Evolutionary conservation across 75 land plant genomes (phyloP), one percentile per base, ranked within the genome.

Genomic region (Pinus tabuliformis): DNA sequence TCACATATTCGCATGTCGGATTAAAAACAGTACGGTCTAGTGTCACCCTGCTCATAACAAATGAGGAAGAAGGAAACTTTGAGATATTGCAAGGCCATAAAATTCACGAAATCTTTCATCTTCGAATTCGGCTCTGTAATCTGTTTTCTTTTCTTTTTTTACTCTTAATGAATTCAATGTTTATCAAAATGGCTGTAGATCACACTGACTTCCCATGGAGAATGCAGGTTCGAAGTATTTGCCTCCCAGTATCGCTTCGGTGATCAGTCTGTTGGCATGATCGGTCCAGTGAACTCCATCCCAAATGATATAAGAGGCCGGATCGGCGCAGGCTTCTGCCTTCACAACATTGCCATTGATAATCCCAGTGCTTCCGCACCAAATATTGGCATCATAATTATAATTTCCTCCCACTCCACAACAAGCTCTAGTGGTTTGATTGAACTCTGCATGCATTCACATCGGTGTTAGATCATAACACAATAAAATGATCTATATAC

Each of bases 241-340:
- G 68, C 91, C 97, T 36, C 75, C 78, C 62, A 94, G 77, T 66
- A 94, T 81, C 6, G 6, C 11, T 20, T n/a, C 20, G 49, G 95
- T 77, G 16, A 89, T 57, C 30, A 80, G 54, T 73, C 79, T 88
- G 77, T 92, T 87, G 28, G 93, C 89, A 16, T 83, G 81, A 70
- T 95, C 95, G 6, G 95, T 91, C 59, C 89, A 81, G 78, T 92
- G 98, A 22, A 91, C 83, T 24, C 95, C 95, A 85, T 95, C 98
- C 98, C 95, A 95, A 75, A 89, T 92, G 17, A 92, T 91, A 74
- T 92, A 89, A 52, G 80, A 70, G 3, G 87, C 20, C 0, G 95
- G 95, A 70, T 92, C 86, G 2, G 42, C 30, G 62, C 95, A 95
- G 7, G 92, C 88, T n/a, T 52, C 37, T 12, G 88, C 85, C 18